Evolutionary conservation across 306 rosid species (phyloP).

Genomic region (Ormosia emarginata): DNA sequence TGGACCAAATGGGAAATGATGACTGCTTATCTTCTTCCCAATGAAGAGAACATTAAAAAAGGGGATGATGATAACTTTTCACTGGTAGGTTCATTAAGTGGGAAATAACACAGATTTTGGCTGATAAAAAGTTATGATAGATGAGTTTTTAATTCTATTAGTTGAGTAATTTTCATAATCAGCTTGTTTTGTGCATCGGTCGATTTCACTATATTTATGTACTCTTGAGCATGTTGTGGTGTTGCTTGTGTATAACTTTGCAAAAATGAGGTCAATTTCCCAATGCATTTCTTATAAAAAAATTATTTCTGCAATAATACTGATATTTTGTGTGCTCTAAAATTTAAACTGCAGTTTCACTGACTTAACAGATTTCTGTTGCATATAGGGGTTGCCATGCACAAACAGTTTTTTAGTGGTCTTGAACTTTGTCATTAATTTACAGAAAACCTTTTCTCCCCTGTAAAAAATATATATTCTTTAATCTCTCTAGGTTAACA

Average conservation of each 20-base stretch:
- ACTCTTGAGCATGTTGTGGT: neutral
- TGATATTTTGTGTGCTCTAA: neutral
- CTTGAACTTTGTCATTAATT: neutral
- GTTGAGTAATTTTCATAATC: neutral
- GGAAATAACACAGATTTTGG: neutral
- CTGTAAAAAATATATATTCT: neutral
- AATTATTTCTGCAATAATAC: neutral
- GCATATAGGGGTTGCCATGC: neutral
- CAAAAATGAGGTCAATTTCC: neutral
- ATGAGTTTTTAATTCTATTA: neutral
- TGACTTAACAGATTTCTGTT: neutral
- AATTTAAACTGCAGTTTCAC: neutral
- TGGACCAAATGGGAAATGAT: slow-evolving; percentile 99
- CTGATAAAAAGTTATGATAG: neutral
- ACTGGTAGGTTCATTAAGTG: slow-evolving; percentile 48
- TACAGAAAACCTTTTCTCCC: neutral
- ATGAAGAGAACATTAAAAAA: slow-evolving; percentile 68
- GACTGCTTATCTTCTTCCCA: slow-evolving; percentile 87
- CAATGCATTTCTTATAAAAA: neutral
- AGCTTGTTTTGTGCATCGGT: neutral
- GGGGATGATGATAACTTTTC: slow-evolving; percentile 87
- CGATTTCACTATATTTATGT: neutral
- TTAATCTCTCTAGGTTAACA: neutral
- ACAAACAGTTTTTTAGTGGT: neutral
- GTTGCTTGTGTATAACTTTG: neutral